phyloP scores from a whole-genome alignment of 495 filamentous ascomycete species.

The Oidiodendron maius region DNA sequence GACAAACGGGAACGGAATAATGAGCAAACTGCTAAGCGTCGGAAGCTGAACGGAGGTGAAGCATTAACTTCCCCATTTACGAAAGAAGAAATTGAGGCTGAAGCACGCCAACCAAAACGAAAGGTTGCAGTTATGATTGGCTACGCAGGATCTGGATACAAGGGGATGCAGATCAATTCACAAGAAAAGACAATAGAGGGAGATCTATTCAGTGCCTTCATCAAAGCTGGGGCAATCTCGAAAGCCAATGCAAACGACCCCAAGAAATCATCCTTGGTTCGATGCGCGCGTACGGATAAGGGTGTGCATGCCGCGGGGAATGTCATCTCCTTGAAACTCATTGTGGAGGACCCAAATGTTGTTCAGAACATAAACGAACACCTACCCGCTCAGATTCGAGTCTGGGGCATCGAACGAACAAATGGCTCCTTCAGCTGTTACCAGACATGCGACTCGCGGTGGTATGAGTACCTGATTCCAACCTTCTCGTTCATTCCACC shows the following conservation, averaged over 20 bases:
- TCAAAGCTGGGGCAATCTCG: conserved; percentile 85
- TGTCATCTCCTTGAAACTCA: conserved; percentile 90
- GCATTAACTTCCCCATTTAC: conserved; percentile 53
- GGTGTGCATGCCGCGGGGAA: conserved; percentile 97
- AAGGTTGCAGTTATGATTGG: conserved; percentile 94
- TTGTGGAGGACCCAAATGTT: conserved; percentile 83
- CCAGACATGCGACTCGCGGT: conserved; percentile 83
- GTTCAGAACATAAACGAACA: conserved; percentile 85
- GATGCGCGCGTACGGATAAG: conserved; percentile 94
- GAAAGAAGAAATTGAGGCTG: conserved; percentile 74
- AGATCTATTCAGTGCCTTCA: conserved; percentile 88
- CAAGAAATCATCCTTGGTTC: conserved; percentile 89
- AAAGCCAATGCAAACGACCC: conserved; percentile 95
- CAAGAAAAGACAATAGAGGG: conserved; percentile 91
- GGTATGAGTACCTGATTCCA: conserved; percentile 95
- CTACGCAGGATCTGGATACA: conserved; percentile 95
- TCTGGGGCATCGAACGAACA: conserved; percentile 87
- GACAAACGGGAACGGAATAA: conserved; percentile 62
- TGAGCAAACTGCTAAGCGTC: conserved; percentile 50
- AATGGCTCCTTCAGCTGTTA: conserved; percentile 87
- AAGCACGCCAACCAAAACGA: conserved; percentile 82
- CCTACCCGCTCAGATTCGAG: conserved; percentile 78
- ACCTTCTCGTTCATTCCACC: conserved; percentile 87
- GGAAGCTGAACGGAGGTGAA: conserved; percentile 26
- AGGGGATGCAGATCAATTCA: conserved; percentile 81